Conservation (phyloP, 495 filamentous ascomycete species). For the Talaromyces thailandensis region DNA sequence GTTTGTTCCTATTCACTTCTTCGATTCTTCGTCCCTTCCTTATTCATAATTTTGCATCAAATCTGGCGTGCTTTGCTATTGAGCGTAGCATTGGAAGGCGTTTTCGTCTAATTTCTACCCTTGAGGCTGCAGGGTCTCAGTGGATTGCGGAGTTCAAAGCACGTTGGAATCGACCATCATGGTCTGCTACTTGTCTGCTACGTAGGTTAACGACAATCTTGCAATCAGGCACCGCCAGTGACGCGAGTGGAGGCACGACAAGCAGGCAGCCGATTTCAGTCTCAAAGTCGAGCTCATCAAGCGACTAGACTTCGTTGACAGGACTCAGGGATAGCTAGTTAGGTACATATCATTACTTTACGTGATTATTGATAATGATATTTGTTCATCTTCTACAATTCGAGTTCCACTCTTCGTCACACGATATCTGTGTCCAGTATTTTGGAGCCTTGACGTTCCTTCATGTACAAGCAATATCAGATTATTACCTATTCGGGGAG, state of each 20-base stretch:
- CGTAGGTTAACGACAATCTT: neutral
- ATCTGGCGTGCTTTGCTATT: slow-evolving; percentile 4
- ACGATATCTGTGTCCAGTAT: neutral
- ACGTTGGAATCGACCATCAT: neutral
- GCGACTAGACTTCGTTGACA: neutral
- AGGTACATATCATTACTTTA: neutral
- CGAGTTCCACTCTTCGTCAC: neutral
- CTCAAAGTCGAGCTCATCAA: neutral
- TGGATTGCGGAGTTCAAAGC: neutral
- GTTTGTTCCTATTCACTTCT: neutral
- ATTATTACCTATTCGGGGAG: no score
- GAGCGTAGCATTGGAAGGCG: slow-evolving; percentile 6
- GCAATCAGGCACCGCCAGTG: neutral
- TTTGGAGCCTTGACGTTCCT: neutral
- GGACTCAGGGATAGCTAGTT: neutral
- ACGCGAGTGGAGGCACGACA: neutral
- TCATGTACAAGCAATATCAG: no score
- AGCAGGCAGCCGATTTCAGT: neutral
- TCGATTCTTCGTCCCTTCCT: neutral
- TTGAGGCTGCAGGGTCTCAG: neutral
- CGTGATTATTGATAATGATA: neutral
- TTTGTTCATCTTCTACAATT: neutral
- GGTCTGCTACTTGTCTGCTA: neutral
- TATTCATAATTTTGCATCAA: slow-evolving; percentile 2
- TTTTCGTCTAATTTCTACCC: slow-evolving; percentile 1